A percentile compares a stretch with the other conserved stretches of the same genome.
Conservation (phyloP, 139 green algal species). For the Ulvella scutata region DNA sequence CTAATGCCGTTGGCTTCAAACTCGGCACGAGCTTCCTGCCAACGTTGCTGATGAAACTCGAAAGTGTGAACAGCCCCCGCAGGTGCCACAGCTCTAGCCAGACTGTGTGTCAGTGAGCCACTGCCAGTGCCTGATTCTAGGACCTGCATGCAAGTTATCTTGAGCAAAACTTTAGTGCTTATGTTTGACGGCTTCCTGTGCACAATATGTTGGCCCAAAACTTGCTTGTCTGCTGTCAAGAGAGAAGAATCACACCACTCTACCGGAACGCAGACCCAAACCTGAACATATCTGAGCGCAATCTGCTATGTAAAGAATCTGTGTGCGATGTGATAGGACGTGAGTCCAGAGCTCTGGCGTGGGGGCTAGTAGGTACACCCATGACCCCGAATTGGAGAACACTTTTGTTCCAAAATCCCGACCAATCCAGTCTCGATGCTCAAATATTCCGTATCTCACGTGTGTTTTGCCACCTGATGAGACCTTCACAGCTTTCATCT, state of each 20-base stretch:
- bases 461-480: constrained; percentile 20
- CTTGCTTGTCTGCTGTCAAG: no score
- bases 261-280: constrained; percentile 73
- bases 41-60: constrained; percentile 77
- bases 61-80: constrained; percentile 80
- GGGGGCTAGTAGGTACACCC: constrained; percentile 59
- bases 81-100: constrained; percentile 74
- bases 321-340: constrained; percentile 33
- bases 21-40: constrained; percentile 8
- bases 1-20: constrained; percentile 7
- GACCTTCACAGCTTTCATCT: constrained; percentile 49
- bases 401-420: constrained; percentile 52
- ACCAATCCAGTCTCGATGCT: constrained; percentile 67
- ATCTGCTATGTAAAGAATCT: constrained; percentile 78
- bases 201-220: no score
- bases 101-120: constrained; percentile 76
- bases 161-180: no score
- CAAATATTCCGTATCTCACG: constrained; percentile 40
- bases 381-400: constrained; percentile 20
- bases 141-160: constrained; percentile 21
- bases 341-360: constrained; percentile 85
- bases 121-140: constrained; percentile 87
- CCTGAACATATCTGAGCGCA: constrained; percentile 57
- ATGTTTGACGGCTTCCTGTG: no score
- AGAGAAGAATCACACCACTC: no score